phyloP scores from a whole-genome alignment of 768 basidiomycete species.

The Panellus pusillus region DNA sequence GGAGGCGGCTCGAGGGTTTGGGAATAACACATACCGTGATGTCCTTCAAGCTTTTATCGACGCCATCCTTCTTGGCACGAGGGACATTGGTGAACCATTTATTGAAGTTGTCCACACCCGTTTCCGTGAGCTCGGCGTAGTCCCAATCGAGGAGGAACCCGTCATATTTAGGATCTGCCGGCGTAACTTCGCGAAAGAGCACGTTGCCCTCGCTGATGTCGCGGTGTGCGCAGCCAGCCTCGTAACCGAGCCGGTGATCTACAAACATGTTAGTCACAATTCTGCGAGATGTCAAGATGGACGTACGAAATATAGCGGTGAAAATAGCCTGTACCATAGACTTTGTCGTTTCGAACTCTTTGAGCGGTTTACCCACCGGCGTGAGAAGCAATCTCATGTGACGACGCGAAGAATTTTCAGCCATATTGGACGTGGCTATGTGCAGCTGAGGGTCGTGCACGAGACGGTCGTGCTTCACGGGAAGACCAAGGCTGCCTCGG shows the following conservation, averaged over 20 bases:
- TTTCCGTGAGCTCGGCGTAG: too few species aligned
- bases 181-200: background rate
- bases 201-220: too few species aligned
- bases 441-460: background rate
- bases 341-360: conserved; percentile 3
- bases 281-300: background rate
- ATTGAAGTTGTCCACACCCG: background rate
- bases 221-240: conserved; percentile 4
- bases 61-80: background rate
- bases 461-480: too few species aligned
- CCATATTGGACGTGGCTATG: background rate
- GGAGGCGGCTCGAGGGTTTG: too few species aligned
- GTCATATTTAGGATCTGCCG: background rate
- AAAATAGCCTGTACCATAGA: background rate
- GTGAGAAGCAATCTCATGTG: too few species aligned
- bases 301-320: background rate
- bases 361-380: too few species aligned
- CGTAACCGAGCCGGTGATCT: background rate
- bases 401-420: too few species aligned
- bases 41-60: too few species aligned
- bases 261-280: background rate
- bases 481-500: too few species aligned
- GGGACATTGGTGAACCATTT: background rate
- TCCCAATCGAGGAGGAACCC: too few species aligned
- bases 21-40: too few species aligned